Conservation (phyloP, 352 stramenopile genomes). For the Pythium plurisporium region DNA sequence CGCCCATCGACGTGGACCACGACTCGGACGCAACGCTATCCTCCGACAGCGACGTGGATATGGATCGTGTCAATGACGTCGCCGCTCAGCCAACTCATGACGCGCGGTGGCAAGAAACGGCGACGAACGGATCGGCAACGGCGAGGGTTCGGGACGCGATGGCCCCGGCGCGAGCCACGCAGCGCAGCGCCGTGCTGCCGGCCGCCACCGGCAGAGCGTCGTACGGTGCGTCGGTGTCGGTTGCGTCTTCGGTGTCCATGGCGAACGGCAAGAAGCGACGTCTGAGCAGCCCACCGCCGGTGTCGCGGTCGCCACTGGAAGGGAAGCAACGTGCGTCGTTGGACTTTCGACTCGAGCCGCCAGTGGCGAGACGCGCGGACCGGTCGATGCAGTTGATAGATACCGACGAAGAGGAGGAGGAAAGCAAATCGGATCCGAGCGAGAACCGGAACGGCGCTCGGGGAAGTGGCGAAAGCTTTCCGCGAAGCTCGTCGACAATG, state of each 20-base stretch:
- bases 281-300: conserved; percentile 10
- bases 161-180: conserved; percentile 11
- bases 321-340: neutral
- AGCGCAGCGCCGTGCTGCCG: too few species aligned
- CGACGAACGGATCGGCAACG: neutral
- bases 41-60: conserved; percentile 19
- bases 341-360: conserved; percentile 7
- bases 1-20: conserved; percentile 18
- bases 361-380: neutral
- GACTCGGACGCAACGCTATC: conserved; percentile 22
- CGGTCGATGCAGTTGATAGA: conserved; percentile 9
- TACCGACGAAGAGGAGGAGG: conserved; percentile 15
- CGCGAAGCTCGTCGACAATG: neutral
- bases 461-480: too few species aligned
- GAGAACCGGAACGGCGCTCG: neutral
- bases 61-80: neutral
- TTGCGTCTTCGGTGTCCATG: neutral
- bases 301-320: neutral
- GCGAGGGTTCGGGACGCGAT: conserved; percentile 8
- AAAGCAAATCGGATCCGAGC: conserved; percentile 1
- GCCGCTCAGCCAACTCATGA: neutral
- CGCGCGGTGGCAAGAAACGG: too few species aligned
- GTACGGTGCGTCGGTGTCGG: neutral
- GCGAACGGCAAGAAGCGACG: conserved; percentile 21
- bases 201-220: neutral